A percentile compares a stretch with the other conserved stretches of the same genome.
These are phyloP conservation scores for Taphrina deformans DNA, from an alignment of 1,139 yeast genomes.

Conservation along the genomic window DNA sequence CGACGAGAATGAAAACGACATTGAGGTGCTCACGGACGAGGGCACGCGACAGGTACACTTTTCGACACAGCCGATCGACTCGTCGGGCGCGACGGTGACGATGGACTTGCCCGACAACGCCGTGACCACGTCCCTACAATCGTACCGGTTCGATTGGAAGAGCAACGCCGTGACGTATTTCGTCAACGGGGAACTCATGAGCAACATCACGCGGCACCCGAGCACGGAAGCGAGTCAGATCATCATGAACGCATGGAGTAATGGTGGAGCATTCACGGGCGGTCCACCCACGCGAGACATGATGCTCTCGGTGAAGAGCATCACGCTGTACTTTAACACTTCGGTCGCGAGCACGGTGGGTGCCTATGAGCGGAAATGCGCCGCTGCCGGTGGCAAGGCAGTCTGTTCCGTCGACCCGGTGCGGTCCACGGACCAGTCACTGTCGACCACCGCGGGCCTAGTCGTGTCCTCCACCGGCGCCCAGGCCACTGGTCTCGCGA, in stretches of 20 bases:
- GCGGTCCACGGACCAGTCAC: neutral
- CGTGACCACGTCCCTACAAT: neutral
- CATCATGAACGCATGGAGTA: conserved; percentile 16
- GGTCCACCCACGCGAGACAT: conserved; percentile 15
- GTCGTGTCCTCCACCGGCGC: neutral
- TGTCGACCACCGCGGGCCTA: neutral
- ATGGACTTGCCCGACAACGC: conserved; percentile 3
- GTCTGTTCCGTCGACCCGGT: conserved; percentile 3
- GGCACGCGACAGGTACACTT: conserved; percentile 4
- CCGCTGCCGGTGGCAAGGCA: neutral
- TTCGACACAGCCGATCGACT: conserved; percentile 10
- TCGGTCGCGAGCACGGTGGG: neutral
- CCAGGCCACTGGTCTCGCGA: neutral
- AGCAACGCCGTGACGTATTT: neutral
- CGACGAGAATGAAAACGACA: conserved; percentile 24
- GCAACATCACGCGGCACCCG: conserved; percentile 9
- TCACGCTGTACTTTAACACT: conserved; percentile 13
- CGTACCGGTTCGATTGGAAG: conserved; percentile 24
- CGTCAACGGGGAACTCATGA: neutral
- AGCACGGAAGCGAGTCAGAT: neutral
- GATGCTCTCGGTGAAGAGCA: neutral
- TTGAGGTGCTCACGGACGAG: conserved; percentile 15
- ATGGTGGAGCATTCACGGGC: conserved; percentile 15
- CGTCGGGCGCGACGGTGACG: conserved; percentile 2
- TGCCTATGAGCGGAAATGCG: neutral